Conservation (phyloP, 805 yeast genomes). For the Kluyveromyces dobzhanskii region DNA sequence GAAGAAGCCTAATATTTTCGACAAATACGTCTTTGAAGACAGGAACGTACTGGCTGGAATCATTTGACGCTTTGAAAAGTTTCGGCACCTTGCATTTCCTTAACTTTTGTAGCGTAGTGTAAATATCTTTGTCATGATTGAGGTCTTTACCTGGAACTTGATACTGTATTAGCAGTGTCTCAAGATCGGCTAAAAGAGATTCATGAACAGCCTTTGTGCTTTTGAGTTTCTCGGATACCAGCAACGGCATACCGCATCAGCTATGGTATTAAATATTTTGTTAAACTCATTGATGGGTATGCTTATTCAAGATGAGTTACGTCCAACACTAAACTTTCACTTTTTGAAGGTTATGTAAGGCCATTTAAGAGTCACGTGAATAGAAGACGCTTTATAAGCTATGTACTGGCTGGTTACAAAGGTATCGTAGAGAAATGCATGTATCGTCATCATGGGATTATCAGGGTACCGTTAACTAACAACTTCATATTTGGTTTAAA, state of each 20-base stretch:
- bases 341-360: too few species aligned
- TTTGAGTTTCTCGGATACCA: not conserved
- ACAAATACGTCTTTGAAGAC: not conserved
- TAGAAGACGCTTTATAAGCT: too few species aligned
- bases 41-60: not conserved
- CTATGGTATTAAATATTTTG: too few species aligned
- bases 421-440: too few species aligned
- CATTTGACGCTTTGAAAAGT: not conserved
- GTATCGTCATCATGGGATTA: not conserved
- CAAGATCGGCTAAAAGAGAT: not conserved
- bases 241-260: not conserved
- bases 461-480: not conserved
- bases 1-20: not conserved
- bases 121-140: not conserved
- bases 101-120: not conserved
- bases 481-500: conserved; percentile 1
- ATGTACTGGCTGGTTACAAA: too few species aligned
- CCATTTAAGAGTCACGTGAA: too few species aligned
- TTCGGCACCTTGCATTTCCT: not conserved
- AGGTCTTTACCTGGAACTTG: not conserved
- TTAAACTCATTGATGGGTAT: too few species aligned
- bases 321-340: too few species aligned
- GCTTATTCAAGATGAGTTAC: too few species aligned
- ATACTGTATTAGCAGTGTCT: not conserved
- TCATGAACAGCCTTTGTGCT: not conserved